These are phyloP conservation scores for Neonectria neomacrospora DNA, from an alignment of 2,329 filamentous ascomycete genomes.

Conservation along the genomic window DNA sequence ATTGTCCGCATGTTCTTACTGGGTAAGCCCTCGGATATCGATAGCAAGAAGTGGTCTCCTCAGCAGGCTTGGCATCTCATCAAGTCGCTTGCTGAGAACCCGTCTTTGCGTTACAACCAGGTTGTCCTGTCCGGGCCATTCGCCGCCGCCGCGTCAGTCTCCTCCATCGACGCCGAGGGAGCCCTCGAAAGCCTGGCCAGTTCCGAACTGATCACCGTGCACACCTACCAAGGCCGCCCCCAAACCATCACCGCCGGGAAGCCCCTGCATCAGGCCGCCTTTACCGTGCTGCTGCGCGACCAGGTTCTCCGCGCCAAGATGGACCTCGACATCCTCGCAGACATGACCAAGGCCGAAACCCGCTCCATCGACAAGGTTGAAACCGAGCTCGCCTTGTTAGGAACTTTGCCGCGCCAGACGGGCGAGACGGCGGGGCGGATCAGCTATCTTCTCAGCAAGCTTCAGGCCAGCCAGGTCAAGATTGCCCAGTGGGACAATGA, in stretches of 20 bases:
- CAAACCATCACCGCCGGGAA: constrained; percentile 81
- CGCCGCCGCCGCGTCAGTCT: constrained; percentile 51
- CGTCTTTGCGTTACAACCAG: constrained; percentile 84
- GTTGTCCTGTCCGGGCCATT: constrained; percentile 82
- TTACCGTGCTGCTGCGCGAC: constrained; percentile 77
- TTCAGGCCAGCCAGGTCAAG: constrained; percentile 78
- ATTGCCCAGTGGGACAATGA: constrained; percentile 79
- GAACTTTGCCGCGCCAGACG: constrained; percentile 75
- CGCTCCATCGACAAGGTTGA: constrained; percentile 83
- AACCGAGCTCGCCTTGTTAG: constrained; percentile 78
- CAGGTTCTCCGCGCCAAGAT: constrained; percentile 78
- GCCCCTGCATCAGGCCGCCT: constrained; percentile 88
- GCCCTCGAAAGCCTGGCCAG: constrained; percentile 84
- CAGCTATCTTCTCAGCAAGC: constrained; percentile 78
- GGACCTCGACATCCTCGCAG: constrained; percentile 74
- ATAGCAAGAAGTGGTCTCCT: constrained; percentile 75
- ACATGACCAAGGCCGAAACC: constrained; percentile 77
- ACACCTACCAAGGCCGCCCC: constrained; percentile 79
- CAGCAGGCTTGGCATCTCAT: constrained; percentile 94
- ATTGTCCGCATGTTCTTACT: constrained; percentile 94
- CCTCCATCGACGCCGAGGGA: constrained; percentile 72
- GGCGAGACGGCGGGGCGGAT: constrained; percentile 73
- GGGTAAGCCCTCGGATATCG: constrained; percentile 60
- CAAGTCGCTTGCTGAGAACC: constrained; percentile 76
- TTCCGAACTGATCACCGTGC: constrained; percentile 85